Evolutionary conservation across 2,329 filamentous ascomycete species (phyloP).

Genomic region (Geosmithia putterillii): DNA sequence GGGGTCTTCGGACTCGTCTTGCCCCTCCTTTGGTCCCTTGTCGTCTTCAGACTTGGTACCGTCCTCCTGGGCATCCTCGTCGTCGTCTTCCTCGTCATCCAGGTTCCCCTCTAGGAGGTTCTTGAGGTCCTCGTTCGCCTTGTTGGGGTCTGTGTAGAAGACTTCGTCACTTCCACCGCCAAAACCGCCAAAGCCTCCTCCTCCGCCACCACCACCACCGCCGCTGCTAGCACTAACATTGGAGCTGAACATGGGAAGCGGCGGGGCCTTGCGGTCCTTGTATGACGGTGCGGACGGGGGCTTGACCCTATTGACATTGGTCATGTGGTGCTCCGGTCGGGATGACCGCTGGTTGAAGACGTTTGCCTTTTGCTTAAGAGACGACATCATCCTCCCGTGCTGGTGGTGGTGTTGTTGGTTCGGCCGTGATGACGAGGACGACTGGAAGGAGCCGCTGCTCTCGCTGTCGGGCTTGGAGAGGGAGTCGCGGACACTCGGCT

Average conservation of each 20-base stretch:
- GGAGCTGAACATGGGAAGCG: slow-evolving; percentile 36
- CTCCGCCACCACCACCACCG: not conserved
- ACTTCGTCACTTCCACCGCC: slow-evolving; percentile 24
- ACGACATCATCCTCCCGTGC: slow-evolving; percentile 31
- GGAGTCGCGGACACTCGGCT: not conserved
- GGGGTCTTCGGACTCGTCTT: slow-evolving; percentile 11
- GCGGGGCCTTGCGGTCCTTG: slow-evolving; percentile 32
- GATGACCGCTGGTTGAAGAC: slow-evolving; percentile 41
- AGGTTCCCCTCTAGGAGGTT: slow-evolving; percentile 71
- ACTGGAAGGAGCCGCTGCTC: not conserved
- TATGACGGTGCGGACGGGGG: slow-evolving; percentile 34
- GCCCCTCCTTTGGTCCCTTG: slow-evolving; percentile 9
- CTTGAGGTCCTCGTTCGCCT: slow-evolving; percentile 67
- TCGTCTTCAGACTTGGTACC: no score
- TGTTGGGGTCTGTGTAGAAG: slow-evolving; percentile 57
- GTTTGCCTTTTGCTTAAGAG: slow-evolving; percentile 42
- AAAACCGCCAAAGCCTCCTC: not conserved
- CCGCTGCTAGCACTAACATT: slow-evolving; percentile 4
- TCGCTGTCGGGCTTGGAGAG: not conserved
- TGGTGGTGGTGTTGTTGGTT: slow-evolving; percentile 13
- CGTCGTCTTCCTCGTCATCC: slow-evolving; percentile 56
- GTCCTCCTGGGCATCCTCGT: slow-evolving; percentile 11
- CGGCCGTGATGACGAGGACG: not conserved
- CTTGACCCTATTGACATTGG: slow-evolving; percentile 28
- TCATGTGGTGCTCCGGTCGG: slow-evolving; percentile 45